These are phyloP conservation scores for Paramarasmius palmivorus DNA, from an alignment of 1,284 basidiomycete species.

Conservation along the genomic window DNA sequence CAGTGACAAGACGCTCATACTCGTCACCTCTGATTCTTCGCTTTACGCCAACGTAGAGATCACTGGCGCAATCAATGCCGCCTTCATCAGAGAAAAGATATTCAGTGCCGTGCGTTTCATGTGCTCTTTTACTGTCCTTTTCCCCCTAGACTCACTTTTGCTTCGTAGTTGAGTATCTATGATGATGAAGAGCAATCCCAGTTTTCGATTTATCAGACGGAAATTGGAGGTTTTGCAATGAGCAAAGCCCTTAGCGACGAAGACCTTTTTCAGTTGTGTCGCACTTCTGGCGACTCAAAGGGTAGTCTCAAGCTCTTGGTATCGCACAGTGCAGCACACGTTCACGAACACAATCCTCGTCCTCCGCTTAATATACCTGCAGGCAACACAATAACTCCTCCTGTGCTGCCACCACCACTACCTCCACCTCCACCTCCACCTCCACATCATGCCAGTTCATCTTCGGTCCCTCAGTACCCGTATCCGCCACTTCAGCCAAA, in stretches of 20 bases:
- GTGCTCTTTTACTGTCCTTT: constrained; percentile 11
- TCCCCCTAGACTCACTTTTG: constrained; percentile 9
- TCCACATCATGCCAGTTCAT: constrained; percentile 42
- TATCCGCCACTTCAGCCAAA: constrained; percentile 51
- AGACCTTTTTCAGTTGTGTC: constrained; percentile 70
- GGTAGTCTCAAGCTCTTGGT: constrained; percentile 84
- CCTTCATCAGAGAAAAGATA: constrained; percentile 81
- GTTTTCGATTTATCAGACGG: constrained; percentile 83
- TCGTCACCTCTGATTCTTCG: constrained; percentile 84
- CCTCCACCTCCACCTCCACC: constrained; percentile 41
- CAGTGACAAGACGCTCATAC: constrained; percentile 56
- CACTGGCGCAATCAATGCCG: constrained; percentile 64
- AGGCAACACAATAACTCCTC: constrained; percentile 45
- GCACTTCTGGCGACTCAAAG: constrained; percentile 67
- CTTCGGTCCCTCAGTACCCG: constrained; percentile 20
- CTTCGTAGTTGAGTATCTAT: constrained; percentile 70
- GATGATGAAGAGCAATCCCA: constrained; percentile 77
- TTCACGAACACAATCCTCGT: constrained; percentile 49
- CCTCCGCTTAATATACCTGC: constrained; percentile 36
- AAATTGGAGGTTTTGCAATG: constrained; percentile 76
- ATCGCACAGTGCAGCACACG: constrained; percentile 58
- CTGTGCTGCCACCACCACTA: constrained; percentile 40
- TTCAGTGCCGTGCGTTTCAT: constrained; percentile 70
- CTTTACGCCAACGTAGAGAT: constrained; percentile 81
- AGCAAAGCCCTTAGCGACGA: constrained; percentile 72